Conservation (phyloP, 2,329 filamentous ascomycete genomes). For the Hymenoscyphus infarciens region DNA sequence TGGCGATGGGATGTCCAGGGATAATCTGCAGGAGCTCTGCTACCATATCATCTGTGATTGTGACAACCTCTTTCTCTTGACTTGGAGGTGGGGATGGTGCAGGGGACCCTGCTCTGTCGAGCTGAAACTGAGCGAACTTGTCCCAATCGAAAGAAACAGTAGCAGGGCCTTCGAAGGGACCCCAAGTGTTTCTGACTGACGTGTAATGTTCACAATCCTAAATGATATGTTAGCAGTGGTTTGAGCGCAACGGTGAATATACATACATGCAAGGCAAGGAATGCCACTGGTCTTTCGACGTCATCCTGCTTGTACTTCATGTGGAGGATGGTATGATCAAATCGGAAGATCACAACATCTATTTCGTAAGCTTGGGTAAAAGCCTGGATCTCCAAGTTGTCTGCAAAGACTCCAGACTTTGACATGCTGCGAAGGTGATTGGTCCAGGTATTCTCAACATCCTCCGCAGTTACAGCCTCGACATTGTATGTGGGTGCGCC, state of each 20-base stretch:
- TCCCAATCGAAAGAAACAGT: constrained; percentile 35
- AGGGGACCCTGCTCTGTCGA: constrained; percentile 36
- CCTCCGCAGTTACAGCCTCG: constrained; percentile 45
- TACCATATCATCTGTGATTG: constrained; percentile 53
- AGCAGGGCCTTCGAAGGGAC: constrained; percentile 55
- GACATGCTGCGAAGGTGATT: constrained; percentile 58
- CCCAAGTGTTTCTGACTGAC: constrained; percentile 58
- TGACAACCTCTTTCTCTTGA: constrained; percentile 36
- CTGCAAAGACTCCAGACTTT: constrained; percentile 58
- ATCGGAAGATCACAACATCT: constrained; percentile 58
- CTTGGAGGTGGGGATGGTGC: constrained; percentile 25
- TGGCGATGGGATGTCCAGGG: constrained; percentile 47
- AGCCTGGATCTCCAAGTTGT: constrained; percentile 64
- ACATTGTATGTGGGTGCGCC: constrained; percentile 43
- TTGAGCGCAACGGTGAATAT: background rate
- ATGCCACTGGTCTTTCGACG: constrained; percentile 39
- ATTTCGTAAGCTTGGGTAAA: constrained; percentile 59
- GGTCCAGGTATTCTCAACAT: constrained; percentile 50
- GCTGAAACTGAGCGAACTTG: constrained; percentile 5
- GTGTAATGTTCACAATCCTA: constrained; percentile 65
- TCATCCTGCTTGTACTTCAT: constrained; percentile 41
- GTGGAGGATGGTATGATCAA: constrained; percentile 48
- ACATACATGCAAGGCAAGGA: constrained; percentile 63
- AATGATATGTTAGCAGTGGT: constrained; percentile 16
- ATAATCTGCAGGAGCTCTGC: constrained; percentile 49